phyloP scores from a whole-genome alignment of 1,284 basidiomycete species.

The Pseudozyma tsukubaensis region DNA sequence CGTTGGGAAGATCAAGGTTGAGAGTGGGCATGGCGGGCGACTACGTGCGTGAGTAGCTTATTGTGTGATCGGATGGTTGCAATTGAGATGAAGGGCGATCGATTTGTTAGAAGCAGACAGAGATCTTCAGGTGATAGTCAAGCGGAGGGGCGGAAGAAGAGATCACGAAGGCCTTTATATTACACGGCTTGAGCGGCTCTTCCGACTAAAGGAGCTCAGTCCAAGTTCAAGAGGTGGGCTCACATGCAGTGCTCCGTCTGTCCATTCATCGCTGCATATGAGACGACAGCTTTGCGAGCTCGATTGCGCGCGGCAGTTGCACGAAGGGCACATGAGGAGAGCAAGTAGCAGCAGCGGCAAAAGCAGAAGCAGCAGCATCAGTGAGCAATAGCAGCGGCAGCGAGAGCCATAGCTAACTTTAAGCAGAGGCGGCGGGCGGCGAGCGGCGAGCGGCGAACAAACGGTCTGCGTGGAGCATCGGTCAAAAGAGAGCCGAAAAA shows the following conservation, averaged over 20 bases:
- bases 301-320: too few relatives aligned
- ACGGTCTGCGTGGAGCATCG: conserved; percentile 19
- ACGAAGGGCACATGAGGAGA: too few relatives aligned
- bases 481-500: conserved; percentile 29
- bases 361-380: too few relatives aligned
- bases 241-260: too few relatives aligned
- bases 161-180: neutral
- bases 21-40: conserved; percentile 50
- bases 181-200: neutral
- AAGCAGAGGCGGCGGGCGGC: neutral
- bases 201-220: neutral
- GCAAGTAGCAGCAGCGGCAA: too few relatives aligned
- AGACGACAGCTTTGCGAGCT: too few relatives aligned
- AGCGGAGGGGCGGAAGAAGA: neutral
- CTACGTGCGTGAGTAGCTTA: neutral
- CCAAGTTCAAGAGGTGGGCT: too few relatives aligned
- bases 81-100: neutral
- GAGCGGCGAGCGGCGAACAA: neutral
- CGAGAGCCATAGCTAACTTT: neutral
- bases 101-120: neutral
- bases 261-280: too few relatives aligned
- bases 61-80: neutral
- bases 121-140: neutral
- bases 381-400: neutral
- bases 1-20: conserved; percentile 65